Conservation (phyloP, 73 alveolate genomes). For the Durusdinium trenchii region DNA sequence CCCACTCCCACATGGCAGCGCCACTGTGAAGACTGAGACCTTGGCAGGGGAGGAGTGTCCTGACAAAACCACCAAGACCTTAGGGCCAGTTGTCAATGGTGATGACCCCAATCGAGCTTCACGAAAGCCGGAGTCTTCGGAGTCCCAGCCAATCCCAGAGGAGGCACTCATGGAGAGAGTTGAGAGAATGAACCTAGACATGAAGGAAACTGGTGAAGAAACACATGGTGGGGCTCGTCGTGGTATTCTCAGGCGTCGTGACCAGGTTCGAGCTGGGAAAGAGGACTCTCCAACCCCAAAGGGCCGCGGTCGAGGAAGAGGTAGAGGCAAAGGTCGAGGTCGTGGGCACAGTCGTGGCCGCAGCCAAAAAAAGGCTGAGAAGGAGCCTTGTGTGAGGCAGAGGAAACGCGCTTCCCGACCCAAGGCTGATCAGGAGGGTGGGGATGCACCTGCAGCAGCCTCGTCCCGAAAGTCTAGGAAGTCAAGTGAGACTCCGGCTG, state of each 20-base stretch:
- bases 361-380: not conserved
- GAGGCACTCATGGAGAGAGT: not conserved
- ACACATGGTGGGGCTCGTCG: not conserved
- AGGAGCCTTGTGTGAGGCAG: not conserved
- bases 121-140: not conserved
- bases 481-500: not conserved
- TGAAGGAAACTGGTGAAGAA: not conserved
- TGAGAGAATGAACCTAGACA: not conserved
- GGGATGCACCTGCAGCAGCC: not conserved
- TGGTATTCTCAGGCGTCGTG: not conserved
- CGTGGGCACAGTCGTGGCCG: not conserved
- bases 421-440: not conserved
- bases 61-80: no score
- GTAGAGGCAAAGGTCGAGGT: not conserved
- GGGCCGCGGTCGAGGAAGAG: not conserved
- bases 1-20: no score
- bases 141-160: not conserved
- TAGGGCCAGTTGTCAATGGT: no score
- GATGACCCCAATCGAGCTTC: no score
- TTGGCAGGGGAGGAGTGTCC: no score
- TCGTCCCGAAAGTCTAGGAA: not conserved
- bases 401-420: not conserved
- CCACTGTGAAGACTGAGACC: no score
- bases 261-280: not conserved
- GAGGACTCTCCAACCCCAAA: conserved; percentile 10